A percentile compares a stretch with the other conserved stretches of the same genome.
phyloP scores from a whole-genome alignment of 2,329 filamentous ascomycete genomes.

The Calcarisporium arbuscula region DNA sequence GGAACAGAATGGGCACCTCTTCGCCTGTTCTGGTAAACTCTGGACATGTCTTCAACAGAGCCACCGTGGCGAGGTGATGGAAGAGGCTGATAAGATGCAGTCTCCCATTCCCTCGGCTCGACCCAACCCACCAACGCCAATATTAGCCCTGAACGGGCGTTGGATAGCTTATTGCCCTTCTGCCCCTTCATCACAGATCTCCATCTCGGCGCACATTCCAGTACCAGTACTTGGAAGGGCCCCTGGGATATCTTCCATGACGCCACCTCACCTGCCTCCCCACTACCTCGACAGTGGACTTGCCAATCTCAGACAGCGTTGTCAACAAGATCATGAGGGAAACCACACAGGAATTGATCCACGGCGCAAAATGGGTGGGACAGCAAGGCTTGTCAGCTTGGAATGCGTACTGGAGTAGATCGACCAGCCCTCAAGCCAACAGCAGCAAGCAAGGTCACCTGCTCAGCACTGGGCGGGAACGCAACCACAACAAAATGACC shows the following conservation, averaged over 20 bases:
- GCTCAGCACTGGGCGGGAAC: constrained; percentile 42
- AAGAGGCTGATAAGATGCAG: constrained; percentile 37
- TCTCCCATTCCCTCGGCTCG: constrained; percentile 30
- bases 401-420: constrained; percentile 73
- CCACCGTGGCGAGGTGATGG: constrained; percentile 38
- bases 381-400: constrained; percentile 72
- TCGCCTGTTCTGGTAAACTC: constrained; percentile 73
- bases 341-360: constrained; percentile 71
- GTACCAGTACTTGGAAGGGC: constrained; percentile 49
- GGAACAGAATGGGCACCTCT: constrained; percentile 37
- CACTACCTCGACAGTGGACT: constrained; percentile 61
- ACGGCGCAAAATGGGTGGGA: constrained; percentile 68
- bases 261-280: constrained; percentile 19
- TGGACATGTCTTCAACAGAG: constrained; percentile 80
- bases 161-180: constrained; percentile 77
- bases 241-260: constrained; percentile 32
- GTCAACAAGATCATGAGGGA: constrained; percentile 73
- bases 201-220: constrained; percentile 60
- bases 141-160: constrained; percentile 62
- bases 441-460: constrained; percentile 38
- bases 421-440: constrained; percentile 34
- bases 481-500: constrained; percentile 40
- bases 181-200: constrained; percentile 62
- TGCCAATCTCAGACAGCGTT: constrained; percentile 64
- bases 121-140: constrained; percentile 50